Conservation (phyloP, 192 early-diverging fungal genomes). For the Dissophora ornata region DNA sequence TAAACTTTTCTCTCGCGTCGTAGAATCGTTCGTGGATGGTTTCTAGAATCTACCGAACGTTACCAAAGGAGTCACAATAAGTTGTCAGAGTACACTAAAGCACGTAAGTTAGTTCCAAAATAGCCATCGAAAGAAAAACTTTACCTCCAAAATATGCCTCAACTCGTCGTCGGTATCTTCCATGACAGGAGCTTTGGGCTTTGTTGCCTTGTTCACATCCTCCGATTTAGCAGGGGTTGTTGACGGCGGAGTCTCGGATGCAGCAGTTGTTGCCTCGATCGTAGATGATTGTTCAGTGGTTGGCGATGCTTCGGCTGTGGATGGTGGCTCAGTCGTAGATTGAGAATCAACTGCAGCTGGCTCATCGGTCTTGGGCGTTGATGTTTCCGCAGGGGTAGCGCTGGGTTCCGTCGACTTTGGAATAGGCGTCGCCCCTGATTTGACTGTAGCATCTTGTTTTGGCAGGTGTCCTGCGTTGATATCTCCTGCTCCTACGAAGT, state of each 20-base stretch:
- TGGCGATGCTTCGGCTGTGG: background rate
- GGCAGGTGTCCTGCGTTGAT: conserved; percentile 85
- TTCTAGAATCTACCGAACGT: conserved; percentile 61
- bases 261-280: conserved; percentile 1
- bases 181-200: conserved; percentile 59
- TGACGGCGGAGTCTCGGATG: background rate
- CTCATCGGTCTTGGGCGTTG: conserved; percentile 1
- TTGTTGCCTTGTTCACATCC: conserved; percentile 4
- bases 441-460: conserved; percentile 40
- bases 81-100: background rate
- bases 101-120: background rate
- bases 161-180: conserved; percentile 73
- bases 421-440: background rate
- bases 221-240: background rate
- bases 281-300: background rate
- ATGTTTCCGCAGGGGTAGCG: background rate
- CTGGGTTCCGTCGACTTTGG: background rate
- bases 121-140: background rate
- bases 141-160: conserved; percentile 56
- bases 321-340: conserved; percentile 9
- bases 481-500: conserved; percentile 95
- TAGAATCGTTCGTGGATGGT: conserved; percentile 80
- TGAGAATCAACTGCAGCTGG: too few relatives aligned
- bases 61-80: background rate
- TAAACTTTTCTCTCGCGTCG: conserved; percentile 20